Evolutionary conservation across 163 green algal genomes (phyloP).

Genomic region (Prototheca cutis): DNA sequence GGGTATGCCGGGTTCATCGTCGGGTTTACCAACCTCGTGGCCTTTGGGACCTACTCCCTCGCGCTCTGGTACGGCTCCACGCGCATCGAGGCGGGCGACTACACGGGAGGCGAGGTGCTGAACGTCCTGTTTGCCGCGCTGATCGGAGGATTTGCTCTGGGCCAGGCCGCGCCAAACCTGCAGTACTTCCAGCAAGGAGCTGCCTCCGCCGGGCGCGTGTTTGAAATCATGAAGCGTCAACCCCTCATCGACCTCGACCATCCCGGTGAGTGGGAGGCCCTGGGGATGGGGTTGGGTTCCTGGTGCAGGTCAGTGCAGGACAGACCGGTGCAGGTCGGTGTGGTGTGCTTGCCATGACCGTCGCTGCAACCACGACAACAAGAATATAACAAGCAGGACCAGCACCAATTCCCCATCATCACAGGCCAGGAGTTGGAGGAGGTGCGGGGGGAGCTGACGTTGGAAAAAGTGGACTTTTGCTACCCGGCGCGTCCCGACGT

Average conservation of each 20-base stretch:
- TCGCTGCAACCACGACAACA: too few relatives aligned
- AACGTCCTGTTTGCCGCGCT: constrained; percentile 52
- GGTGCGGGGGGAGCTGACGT: constrained; percentile 20
- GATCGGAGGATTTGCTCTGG: constrained; percentile 54
- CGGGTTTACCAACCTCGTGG: constrained; percentile 25
- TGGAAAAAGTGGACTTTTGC: constrained; percentile 33
- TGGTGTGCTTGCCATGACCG: too few relatives aligned
- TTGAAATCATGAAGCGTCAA: constrained; percentile 43
- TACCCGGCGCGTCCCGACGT: constrained; percentile 43
- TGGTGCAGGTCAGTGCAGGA: too few relatives aligned
- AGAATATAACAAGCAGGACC: too few relatives aligned
- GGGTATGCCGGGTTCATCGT: constrained; percentile 23
- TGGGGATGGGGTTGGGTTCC: background rate
- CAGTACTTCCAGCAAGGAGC: constrained; percentile 36
- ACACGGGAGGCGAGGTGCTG: constrained; percentile 42
- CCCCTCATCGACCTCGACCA: constrained; percentile 34
- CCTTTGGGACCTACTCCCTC: constrained; percentile 28
- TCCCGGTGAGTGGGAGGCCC: background rate
- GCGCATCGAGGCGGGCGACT: constrained; percentile 23
- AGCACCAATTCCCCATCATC: too few relatives aligned
- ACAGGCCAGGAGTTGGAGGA: constrained; percentile 5
- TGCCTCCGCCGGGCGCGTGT: constrained; percentile 36
- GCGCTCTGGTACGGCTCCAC: constrained; percentile 42
- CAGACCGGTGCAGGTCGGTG: too few relatives aligned
- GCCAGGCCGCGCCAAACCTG: constrained; percentile 51